Evolutionary conservation across 1,139 yeast species (phyloP).

Genomic region (Eremothecium coryli): DNA sequence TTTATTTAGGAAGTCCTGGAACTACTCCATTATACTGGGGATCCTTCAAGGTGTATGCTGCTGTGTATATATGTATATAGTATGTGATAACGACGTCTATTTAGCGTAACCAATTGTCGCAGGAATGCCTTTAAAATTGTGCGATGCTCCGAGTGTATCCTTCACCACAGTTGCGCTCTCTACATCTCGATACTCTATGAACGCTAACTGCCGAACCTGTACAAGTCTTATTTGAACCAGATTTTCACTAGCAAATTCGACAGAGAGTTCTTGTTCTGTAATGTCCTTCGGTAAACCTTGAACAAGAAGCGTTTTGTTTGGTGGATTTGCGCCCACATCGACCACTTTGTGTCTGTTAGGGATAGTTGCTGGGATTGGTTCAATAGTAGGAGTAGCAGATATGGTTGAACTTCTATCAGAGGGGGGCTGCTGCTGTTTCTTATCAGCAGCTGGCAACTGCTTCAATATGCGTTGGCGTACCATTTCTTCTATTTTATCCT

Average conservation of each 20-base stretch:
- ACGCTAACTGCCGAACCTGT: slow-evolving; percentile 59
- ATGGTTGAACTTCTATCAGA: slow-evolving; percentile 5
- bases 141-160: slow-evolving; percentile 31
- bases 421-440: slow-evolving; percentile 1
- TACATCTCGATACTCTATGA: slow-evolving; percentile 65
- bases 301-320: slow-evolving; percentile 60
- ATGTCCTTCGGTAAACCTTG: slow-evolving; percentile 51
- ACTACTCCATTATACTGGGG: background rate
- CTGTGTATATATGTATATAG: background rate
- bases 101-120: slow-evolving; percentile 26
- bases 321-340: slow-evolving; percentile 36
- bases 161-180: slow-evolving; percentile 40
- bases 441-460: background rate
- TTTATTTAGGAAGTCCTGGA: background rate
- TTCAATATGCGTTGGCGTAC: slow-evolving; percentile 7
- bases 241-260: slow-evolving; percentile 44
- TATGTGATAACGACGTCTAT: slow-evolving; percentile 6
- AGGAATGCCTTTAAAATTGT: slow-evolving; percentile 16
- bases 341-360: slow-evolving; percentile 24
- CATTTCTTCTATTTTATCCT: slow-evolving; percentile 11
- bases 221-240: slow-evolving; percentile 54
- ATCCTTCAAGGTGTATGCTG: too few species aligned
- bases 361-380: slow-evolving; percentile 19
- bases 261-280: slow-evolving; percentile 34
- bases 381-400: slow-evolving; percentile 7